Evolutionary conservation across 2,329 filamentous ascomycete genomes (phyloP).

Genomic region (Tolypocladium ophioglossoides): DNA sequence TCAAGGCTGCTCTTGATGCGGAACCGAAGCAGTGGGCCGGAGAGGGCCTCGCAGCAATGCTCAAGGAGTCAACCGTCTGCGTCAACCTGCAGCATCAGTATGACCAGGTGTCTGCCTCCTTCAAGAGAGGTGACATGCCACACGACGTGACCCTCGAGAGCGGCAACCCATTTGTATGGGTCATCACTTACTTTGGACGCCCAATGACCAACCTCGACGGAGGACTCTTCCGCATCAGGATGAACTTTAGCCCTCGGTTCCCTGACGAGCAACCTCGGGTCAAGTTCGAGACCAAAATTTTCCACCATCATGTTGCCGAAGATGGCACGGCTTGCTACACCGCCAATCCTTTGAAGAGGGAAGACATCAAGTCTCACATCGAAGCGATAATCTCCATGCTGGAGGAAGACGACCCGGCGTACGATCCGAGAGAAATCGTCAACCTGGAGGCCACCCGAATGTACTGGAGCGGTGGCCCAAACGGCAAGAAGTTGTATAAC

Average conservation of each 20-base stretch:
- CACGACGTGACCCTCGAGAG: conserved; percentile 69
- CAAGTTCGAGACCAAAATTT: conserved; percentile 68
- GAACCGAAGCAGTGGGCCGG: conserved; percentile 64
- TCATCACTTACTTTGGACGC: conserved; percentile 77
- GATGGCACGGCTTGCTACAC: conserved; percentile 80
- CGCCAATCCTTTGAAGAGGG: conserved; percentile 45
- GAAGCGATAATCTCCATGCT: conserved; percentile 70
- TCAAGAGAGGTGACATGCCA: conserved; percentile 60
- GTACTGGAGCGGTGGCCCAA: conserved; percentile 65
- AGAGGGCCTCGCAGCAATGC: conserved; percentile 53
- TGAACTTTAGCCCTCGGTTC: conserved; percentile 74
- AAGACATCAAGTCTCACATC: conserved; percentile 75
- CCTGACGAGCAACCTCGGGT: conserved; percentile 82
- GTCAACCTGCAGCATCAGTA: conserved; percentile 77
- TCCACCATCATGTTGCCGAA: conserved; percentile 75
- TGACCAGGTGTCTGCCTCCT: conserved; percentile 67
- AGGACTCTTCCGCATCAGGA: conserved; percentile 72
- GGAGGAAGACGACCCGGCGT: conserved; percentile 81
- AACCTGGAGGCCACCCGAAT: conserved; percentile 77
- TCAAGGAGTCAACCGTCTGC: conserved; percentile 63
- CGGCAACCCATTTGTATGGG: conserved; percentile 83
- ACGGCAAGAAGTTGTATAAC: conserved; percentile 78
- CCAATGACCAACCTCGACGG: conserved; percentile 92
- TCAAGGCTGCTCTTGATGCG: conserved; percentile 59
- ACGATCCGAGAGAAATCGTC: conserved; percentile 81